Base-by-base conservation (phyloP, 306 rosid genomes). In the Vigna angularis region DNA sequence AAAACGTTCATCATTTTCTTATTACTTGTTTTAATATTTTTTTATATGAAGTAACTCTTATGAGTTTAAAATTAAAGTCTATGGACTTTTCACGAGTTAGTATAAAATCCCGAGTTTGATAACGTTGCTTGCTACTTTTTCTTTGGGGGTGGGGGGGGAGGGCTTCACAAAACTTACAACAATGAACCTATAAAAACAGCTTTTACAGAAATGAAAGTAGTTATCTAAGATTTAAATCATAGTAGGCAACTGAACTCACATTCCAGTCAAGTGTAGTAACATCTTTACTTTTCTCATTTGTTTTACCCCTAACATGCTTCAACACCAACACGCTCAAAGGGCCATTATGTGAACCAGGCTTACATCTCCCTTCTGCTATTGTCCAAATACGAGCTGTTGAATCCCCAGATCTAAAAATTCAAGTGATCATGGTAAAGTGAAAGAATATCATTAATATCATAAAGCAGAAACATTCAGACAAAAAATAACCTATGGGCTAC, bases 321-420 rank as follows among this genome's bases (percentile, higher is more conserved):
- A 94, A 86, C 70, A 94, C 98, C 78, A 92, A 75, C 53, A 86
- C 96, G 62, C 83, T 66, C 78, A 61, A 69, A 73, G 90, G 84
- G 61, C 85, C 86, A 80, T 70, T 88, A 75, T 87, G 89, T 8
- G 83, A 67, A 64, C 84, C 83, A 77, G 91, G 81, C 73, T 87
- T 89, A 68, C 80, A 68, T 85, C 88, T 87, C 40, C 92, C 93
- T 78, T 92, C 97, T 1, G 87, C 81, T 73, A 94, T 87, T 44
- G 87, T 78, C 98, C 98, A 92, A 77, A 94, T 92, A 51, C 98
- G 98, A 85, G 98, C 98, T 14, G 98, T 94, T 1, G 98, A 92
- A 81, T 94, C 98, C 76, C 96, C 96, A 56, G 98, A 94, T 84
- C 98, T 94, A 64, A 62, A 75, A 55, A 9, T 69, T 61, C 30